These are phyloP conservation scores for Pyricularia sp. DNA, from an alignment of 2,329 filamentous ascomycete genomes.

Conservation along the genomic window DNA sequence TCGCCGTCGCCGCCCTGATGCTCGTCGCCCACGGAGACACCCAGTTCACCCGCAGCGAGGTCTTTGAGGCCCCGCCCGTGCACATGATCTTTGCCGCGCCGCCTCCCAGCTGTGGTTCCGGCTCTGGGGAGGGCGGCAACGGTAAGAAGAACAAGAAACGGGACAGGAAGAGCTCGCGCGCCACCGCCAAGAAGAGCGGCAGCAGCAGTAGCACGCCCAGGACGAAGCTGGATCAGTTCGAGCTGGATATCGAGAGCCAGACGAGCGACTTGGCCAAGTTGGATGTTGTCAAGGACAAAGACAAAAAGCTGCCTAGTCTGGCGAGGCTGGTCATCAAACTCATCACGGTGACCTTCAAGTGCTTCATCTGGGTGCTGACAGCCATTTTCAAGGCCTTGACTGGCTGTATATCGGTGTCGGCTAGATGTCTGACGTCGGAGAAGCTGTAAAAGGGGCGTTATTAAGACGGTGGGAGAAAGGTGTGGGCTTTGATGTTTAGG, in stretches of 20 bases:
- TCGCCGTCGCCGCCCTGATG: constrained; percentile 45
- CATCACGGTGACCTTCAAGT: constrained; percentile 41
- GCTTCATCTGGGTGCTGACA: constrained; percentile 44
- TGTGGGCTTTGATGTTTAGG: background rate
- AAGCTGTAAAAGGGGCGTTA: constrained; percentile 19
- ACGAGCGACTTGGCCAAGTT: constrained; percentile 31
- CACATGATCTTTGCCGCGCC: constrained; percentile 9
- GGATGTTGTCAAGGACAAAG: constrained; percentile 25
- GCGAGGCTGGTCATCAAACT: constrained; percentile 36
- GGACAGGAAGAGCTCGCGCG: background rate
- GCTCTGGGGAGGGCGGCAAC: constrained; percentile 9
- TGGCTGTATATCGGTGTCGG: constrained; percentile 35
- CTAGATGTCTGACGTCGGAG: constrained; percentile 33
- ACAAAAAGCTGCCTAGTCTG: constrained; percentile 38
- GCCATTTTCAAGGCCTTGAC: constrained; percentile 39
- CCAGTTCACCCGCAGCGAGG: constrained; percentile 34
- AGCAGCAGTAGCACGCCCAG: constrained; percentile 10
- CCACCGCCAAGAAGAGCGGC: background rate
- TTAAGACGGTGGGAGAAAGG: background rate
- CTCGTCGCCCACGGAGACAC: constrained; percentile 46
- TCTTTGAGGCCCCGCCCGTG: constrained; percentile 47
- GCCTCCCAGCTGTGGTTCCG: constrained; percentile 6
- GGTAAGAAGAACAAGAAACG: constrained; percentile 9
- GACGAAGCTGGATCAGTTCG: constrained; percentile 41
- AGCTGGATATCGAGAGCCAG: constrained; percentile 52